Evolutionary conservation across 192 early-diverging fungal genomes (phyloP).

Genomic region (Rhizophagus clarus): DNA sequence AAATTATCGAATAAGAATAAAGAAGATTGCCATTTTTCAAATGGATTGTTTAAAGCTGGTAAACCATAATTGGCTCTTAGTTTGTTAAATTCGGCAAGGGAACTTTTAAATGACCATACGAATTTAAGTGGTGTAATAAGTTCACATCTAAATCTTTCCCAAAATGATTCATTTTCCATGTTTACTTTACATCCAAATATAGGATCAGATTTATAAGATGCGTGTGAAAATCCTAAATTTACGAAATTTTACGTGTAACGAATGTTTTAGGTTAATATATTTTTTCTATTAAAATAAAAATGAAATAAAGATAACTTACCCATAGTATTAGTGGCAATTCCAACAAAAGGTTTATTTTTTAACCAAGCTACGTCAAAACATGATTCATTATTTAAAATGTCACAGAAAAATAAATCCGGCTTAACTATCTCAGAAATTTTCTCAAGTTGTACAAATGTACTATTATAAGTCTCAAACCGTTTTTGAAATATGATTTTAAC

Average conservation of each 20-base stretch:
- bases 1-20: not conserved
- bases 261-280: no score
- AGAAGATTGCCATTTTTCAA: not conserved
- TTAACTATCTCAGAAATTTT: not conserved
- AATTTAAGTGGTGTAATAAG: not conserved
- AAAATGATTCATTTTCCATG: slow-evolving; percentile 18
- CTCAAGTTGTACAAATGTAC: not conserved
- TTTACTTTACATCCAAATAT: not conserved
- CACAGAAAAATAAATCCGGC: slow-evolving; percentile 1
- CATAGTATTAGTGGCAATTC: no score
- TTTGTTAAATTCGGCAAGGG: not conserved
- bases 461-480: not conserved
- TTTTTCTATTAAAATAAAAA: no score
- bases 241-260: no score
- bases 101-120: no score
- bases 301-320: not conserved
- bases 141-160: not conserved
- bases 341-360: not conserved
- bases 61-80: not conserved
- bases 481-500: not conserved
- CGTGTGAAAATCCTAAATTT: not conserved
- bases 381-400: not conserved
- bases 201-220: slow-evolving; percentile 3
- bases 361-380: slow-evolving; percentile 3
- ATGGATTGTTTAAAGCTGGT: not conserved